Evolutionary conservation across 1,284 basidiomycete species (phyloP).

Genomic region (Cryptococcus floricola): DNA sequence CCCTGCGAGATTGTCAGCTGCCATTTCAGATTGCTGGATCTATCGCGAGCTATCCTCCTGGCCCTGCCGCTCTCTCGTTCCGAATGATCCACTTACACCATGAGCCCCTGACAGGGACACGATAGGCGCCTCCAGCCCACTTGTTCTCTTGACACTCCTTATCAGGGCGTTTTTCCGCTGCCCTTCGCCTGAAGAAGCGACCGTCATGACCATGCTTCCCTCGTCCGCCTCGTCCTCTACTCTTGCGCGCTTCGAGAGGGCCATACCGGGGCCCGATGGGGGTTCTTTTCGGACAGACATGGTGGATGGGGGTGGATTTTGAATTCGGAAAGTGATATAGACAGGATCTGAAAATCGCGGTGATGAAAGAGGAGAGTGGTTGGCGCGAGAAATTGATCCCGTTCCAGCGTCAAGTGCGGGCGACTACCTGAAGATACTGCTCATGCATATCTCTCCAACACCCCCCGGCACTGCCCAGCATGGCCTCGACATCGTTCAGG

Average conservation of each 20-base stretch:
- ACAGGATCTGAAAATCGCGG: no score
- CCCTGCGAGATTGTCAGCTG: constrained; percentile 25
- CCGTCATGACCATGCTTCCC: constrained; percentile 37
- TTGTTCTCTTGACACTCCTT: constrained; percentile 44
- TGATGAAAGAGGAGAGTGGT: no score
- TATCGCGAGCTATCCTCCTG: background rate
- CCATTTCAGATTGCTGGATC: background rate
- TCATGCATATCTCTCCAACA: no score
- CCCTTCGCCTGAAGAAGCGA: constrained; percentile 45
- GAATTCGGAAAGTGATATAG: no score
- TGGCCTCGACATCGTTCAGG: no score
- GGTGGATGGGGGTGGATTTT: background rate
- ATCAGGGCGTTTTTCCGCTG: constrained; percentile 45
- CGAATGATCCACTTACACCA: constrained; percentile 31
- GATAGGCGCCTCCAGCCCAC: constrained; percentile 47
- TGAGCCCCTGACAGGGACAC: constrained; percentile 44
- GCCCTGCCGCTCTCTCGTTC: background rate
- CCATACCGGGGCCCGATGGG: constrained; percentile 39
- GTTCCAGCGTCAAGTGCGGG: no score
- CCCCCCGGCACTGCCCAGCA: no score
- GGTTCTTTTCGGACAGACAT: constrained; percentile 47
- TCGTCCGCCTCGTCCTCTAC: constrained; percentile 40
- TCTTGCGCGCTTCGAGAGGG: constrained; percentile 47
- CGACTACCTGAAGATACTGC: no score
- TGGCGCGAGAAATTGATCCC: no score